These are phyloP conservation scores for Choiromyces venosus DNA, from an alignment of 495 filamentous ascomycete genomes.

Conservation along the genomic window DNA sequence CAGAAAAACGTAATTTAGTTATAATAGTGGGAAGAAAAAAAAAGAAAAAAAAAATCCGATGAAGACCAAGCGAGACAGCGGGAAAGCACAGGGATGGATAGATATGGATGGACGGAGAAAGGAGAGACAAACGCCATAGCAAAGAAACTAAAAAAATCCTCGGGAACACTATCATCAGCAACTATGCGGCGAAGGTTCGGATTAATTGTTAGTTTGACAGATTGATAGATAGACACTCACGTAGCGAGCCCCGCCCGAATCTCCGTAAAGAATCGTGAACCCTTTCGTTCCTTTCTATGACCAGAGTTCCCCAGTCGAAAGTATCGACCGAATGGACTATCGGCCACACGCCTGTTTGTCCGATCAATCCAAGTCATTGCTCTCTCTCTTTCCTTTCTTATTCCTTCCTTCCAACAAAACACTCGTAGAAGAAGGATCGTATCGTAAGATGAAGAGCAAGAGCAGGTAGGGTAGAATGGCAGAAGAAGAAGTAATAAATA, in stretches of 20 bases:
- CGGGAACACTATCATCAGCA: constrained; percentile 10
- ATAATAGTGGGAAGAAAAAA: background rate
- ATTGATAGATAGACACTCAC: constrained; percentile 22
- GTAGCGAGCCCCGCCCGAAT: constrained; percentile 71
- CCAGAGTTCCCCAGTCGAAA: constrained; percentile 70
- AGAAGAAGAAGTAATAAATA: background rate
- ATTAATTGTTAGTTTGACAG: background rate
- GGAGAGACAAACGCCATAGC: constrained; percentile 82
- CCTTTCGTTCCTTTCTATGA: constrained; percentile 65
- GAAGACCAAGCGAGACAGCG: constrained; percentile 40
- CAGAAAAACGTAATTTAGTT: background rate
- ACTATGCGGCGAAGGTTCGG: background rate
- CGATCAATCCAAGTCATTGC: constrained; percentile 41
- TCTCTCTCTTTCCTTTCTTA: background rate
- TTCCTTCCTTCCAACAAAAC: background rate
- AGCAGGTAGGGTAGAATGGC: no score
- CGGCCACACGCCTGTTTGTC: constrained; percentile 37
- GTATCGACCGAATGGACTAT: constrained; percentile 57
- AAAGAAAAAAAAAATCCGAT: constrained; percentile 13
- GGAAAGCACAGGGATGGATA: constrained; percentile 34
- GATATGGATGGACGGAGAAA: no score
- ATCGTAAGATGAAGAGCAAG: background rate
- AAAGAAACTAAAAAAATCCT: constrained; percentile 53
- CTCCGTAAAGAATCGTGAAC: constrained; percentile 72
- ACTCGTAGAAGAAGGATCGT: background rate